Percentiles rank a stretch among this genome's conserved stretches.
phyloP scores from a whole-genome alignment of 768 basidiomycete genomes.

The Boletus pseudopeckii region DNA sequence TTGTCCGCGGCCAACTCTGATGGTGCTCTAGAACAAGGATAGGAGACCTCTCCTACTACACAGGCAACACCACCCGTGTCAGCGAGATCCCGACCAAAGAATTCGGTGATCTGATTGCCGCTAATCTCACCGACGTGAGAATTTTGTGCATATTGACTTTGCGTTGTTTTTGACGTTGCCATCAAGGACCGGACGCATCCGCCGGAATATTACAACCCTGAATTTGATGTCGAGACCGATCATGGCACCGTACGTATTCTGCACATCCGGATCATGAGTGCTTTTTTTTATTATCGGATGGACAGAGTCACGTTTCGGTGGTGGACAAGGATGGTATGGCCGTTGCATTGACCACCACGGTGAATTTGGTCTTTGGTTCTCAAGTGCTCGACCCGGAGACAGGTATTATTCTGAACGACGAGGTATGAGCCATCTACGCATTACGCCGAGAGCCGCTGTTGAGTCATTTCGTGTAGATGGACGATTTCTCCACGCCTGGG shows the following conservation, averaged over 20 bases:
- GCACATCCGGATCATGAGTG: slow-evolving; percentile 1
- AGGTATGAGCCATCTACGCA: slow-evolving; percentile 39
- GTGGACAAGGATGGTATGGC: slow-evolving; percentile 86
- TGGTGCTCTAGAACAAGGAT: slow-evolving; percentile 64
- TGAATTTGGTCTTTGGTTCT: slow-evolving; percentile 89
- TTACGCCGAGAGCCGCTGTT: not conserved
- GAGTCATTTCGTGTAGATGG: slow-evolving; percentile 51
- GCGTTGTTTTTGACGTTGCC: slow-evolving; percentile 8
- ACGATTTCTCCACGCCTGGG: slow-evolving; percentile 89
- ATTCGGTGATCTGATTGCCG: slow-evolving; percentile 57
- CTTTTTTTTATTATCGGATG: slow-evolving; percentile 1
- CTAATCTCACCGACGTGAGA: slow-evolving; percentile 81
- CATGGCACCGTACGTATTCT: slow-evolving; percentile 65
- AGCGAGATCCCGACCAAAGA: slow-evolving; percentile 63
- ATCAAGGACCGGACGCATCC: slow-evolving; percentile 75
- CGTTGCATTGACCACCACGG: slow-evolving; percentile 81
- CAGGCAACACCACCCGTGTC: slow-evolving; percentile 53
- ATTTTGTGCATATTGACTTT: slow-evolving; percentile 1
- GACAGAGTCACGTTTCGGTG: slow-evolving; percentile 78
- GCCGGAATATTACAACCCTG: slow-evolving; percentile 79
- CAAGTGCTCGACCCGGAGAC: slow-evolving; percentile 82
- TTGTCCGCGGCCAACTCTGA: slow-evolving; percentile 6
- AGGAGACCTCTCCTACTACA: slow-evolving; percentile 66
- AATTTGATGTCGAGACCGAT: slow-evolving; percentile 72
- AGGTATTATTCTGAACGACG: slow-evolving; percentile 87